Base-by-base conservation (phyloP, 2,329 filamentous ascomycete species). In the Penicillium verrucosum region DNA sequence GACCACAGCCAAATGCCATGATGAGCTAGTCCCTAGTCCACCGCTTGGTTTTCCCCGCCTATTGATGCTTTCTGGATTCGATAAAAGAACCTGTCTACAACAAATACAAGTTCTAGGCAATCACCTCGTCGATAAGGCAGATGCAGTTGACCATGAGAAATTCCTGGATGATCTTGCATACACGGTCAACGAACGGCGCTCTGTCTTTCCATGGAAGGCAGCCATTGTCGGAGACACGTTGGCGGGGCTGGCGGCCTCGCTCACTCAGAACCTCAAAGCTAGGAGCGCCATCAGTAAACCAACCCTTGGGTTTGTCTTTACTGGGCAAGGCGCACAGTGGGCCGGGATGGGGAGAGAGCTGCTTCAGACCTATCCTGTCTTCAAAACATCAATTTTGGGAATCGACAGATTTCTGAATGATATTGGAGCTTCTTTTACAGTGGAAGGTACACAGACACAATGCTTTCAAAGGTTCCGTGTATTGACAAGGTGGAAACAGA, bases 281-380 rank as follows among this genome's bases (percentile, higher is more conserved):
- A 41, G 40, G 23, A 56, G 58, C 25, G 36, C 57, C 18, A 21
- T 47, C 4, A 43, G 46, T 5, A 57, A 42, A 14, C 62, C 64
- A 18, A 58, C 2, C 0, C 27, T 62, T 16, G 57, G 60, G 0
- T 65, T 66, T 29, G 61, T 74, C 1, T 75, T 75, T 53, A 73
- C 71, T 0, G 72, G 73, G 1, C 73, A 75, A 50, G 73, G 73
- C 1, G 70, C 71, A 1, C 73, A 75, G 42, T 74, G 65, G 61
- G 38, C 50, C 2, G 62, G 51, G 1, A 74, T 74, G 72, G 71
- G 71, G 12, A 54, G 50, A 8, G 68, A 69, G 27, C 51, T 74
- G 0, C 30, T 73, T 0, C 36, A 51, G 2, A 27, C 43, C 4
- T 70, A 65, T 41, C 64, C 60, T 2, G 43, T 68, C 29, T 44